A percentile compares a stretch with the other conserved stretches of the same genome.
Evolutionary conservation across 331 rosid genomes (phyloP).

Genomic region (Malus hybrid): DNA sequence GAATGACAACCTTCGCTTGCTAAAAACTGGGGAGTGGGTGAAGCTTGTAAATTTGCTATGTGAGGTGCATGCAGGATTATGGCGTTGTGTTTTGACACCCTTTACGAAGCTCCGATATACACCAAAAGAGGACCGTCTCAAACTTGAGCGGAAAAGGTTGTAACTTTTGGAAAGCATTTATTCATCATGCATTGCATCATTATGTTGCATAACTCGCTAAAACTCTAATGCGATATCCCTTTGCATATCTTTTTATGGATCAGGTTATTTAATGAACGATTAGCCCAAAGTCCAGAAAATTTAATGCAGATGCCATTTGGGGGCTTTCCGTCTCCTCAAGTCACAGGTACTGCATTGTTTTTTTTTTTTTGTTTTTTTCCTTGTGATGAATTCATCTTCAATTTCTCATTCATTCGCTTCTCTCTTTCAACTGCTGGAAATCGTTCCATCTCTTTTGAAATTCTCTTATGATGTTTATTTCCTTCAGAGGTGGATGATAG

Average conservation of each 20-base stretch:
- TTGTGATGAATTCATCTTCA: not conserved
- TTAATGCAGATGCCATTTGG: slow-evolving; percentile 26
- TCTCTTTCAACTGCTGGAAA: not conserved
- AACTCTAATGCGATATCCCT: not conserved
- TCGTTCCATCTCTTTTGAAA: not conserved
- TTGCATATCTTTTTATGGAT: not conserved
- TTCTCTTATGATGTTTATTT: slow-evolving; percentile 6
- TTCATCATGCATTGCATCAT: not conserved
- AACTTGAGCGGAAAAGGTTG: slow-evolving; percentile 51
- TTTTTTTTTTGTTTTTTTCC: not conserved
- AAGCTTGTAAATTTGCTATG: slow-evolving; percentile 38
- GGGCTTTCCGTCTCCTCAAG: slow-evolving; percentile 26
- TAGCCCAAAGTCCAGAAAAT: not conserved
- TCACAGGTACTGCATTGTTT: slow-evolving; percentile 43
- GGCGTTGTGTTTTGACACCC: slow-evolving; percentile 36
- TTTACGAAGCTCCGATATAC: slow-evolving; percentile 44
- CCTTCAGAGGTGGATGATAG: slow-evolving; percentile 34
- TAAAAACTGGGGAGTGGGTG: slow-evolving; percentile 40
- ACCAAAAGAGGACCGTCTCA: slow-evolving; percentile 29
- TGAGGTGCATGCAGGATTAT: slow-evolving; percentile 43
- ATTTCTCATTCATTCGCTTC: not conserved
- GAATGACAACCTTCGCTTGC: slow-evolving; percentile 15
- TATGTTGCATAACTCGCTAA: not conserved
- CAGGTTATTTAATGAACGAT: slow-evolving; percentile 42
- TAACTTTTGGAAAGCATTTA: slow-evolving; percentile 6